Percentiles rank a stretch among this genome's conserved stretches.
phyloP scores from a whole-genome alignment of 2,329 filamentous ascomycete species.

The Fusarium xyrophilum region DNA sequence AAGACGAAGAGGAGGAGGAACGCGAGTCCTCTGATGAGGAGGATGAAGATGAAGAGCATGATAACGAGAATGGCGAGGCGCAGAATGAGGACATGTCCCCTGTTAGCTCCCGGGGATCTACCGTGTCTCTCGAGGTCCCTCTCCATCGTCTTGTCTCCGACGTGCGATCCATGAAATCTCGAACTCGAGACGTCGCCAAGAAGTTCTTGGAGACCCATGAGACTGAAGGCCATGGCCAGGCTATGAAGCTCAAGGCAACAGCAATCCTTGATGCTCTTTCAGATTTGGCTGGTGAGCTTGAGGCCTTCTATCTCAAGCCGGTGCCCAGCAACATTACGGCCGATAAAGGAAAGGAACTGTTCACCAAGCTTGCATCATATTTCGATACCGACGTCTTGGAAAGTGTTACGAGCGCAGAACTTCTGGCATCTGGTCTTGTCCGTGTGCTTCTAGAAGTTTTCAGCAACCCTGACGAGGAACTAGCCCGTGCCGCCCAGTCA shows the following conservation, averaged over 20 bases:
- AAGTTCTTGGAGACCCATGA: slow-evolving; percentile 86
- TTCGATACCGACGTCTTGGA: slow-evolving; percentile 90
- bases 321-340: slow-evolving; percentile 54
- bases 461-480: slow-evolving; percentile 69
- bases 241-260: slow-evolving; percentile 79
- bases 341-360: slow-evolving; percentile 69
- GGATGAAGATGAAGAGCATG: slow-evolving; percentile 60
- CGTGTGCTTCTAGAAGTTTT: slow-evolving; percentile 83
- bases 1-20: slow-evolving; percentile 44
- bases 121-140: slow-evolving; percentile 67
- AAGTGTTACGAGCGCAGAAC: slow-evolving; percentile 93
- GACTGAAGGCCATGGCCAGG: slow-evolving; percentile 72
- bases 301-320: slow-evolving; percentile 70
- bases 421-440: slow-evolving; percentile 90
- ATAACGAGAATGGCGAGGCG: slow-evolving; percentile 58
- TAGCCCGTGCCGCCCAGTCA: slow-evolving; percentile 73
- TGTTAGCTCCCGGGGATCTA: slow-evolving; percentile 69
- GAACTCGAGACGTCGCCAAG: slow-evolving; percentile 79
- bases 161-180: slow-evolving; percentile 63
- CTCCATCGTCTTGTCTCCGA: slow-evolving; percentile 57
- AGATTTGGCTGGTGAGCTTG: slow-evolving; percentile 73
- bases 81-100: slow-evolving; percentile 69
- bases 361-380: slow-evolving; percentile 77
- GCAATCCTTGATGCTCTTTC: slow-evolving; percentile 78
- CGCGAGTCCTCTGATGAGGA: slow-evolving; percentile 51